A percentile compares a stretch with the other conserved stretches of the same genome.
Conservation (phyloP, 2,329 filamentous ascomycete species). For the Colletotrichum sp. region DNA sequence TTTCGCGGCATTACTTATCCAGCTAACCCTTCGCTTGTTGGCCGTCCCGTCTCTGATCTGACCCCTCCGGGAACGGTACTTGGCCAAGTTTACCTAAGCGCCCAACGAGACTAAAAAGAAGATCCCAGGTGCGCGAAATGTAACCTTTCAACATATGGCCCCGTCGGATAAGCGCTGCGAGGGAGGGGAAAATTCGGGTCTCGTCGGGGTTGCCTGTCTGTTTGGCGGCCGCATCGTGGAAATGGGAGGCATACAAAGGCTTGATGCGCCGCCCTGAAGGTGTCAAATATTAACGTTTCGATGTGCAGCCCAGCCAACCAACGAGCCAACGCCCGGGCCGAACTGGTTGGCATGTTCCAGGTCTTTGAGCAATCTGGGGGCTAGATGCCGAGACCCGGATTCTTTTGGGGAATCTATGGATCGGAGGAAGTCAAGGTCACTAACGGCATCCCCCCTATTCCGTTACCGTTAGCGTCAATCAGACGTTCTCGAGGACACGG, state of each 20-base stretch:
- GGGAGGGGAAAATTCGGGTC: not conserved
- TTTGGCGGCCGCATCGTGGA: not conserved
- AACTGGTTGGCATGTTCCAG: not conserved
- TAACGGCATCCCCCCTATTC: not conserved
- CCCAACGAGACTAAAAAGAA: not conserved
- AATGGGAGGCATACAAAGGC: not conserved
- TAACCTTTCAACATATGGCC: not conserved
- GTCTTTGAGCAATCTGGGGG: not conserved
- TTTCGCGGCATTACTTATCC: not conserved
- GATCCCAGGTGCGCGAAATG: not conserved
- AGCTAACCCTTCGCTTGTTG: not conserved
- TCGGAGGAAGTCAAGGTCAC: not conserved
- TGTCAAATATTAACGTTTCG: not conserved
- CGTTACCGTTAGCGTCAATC: not conserved
- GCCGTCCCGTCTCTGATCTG: not conserved
- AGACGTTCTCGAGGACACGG: not conserved
- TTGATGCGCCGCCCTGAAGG: not conserved
- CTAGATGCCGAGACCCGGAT: not conserved
- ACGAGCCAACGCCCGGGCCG: not conserved
- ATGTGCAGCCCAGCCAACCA: not conserved
- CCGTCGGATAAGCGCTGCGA: not conserved
- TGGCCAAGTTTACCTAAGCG: not conserved
- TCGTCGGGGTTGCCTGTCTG: not conserved
- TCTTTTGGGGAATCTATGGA: not conserved
- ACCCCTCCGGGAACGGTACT: not conserved